Evolutionary conservation across 768 basidiomycete species (phyloP).

Genomic region (Trametes cubensis): DNA sequence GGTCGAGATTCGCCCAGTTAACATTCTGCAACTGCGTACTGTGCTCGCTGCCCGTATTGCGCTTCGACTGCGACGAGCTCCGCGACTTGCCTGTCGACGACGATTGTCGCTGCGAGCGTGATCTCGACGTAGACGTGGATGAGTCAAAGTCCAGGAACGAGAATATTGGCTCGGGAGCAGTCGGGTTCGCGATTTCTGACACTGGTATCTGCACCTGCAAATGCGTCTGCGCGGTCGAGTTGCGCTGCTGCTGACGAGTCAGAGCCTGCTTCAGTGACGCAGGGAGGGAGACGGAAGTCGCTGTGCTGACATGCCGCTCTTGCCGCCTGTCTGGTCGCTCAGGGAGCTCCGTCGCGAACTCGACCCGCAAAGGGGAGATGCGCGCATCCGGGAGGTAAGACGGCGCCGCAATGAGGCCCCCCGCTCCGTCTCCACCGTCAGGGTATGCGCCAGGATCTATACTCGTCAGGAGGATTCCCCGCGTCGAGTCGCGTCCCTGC

Average conservation of each 20-base stretch:
- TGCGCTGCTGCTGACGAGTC: constrained; percentile 6
- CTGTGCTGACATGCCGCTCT: constrained; percentile 26
- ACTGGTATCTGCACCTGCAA: not conserved
- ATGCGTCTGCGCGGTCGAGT: not conserved
- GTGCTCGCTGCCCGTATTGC: constrained; percentile 22
- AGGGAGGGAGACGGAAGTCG: constrained; percentile 27
- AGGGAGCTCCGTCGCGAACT: constrained; percentile 29
- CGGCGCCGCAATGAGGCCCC: not conserved
- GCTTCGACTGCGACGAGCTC: constrained; percentile 27
- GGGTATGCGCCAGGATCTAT: constrained; percentile 15
- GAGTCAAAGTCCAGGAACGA: constrained; percentile 36
- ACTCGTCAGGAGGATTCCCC: constrained; percentile 30
- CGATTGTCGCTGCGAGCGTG: constrained; percentile 28
- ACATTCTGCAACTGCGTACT: constrained; percentile 14
- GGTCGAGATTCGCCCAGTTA: constrained; percentile 23
- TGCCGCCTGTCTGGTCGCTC: constrained; percentile 18
- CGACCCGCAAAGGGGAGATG: constrained; percentile 32
- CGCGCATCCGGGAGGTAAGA: constrained; percentile 19
- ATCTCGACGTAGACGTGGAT: constrained; percentile 28
- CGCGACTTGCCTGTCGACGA: constrained; percentile 26
- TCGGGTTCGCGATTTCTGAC: constrained; percentile 8
- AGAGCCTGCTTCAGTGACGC: constrained; percentile 31
- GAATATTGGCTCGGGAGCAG: constrained; percentile 17
- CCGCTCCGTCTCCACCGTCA: constrained; percentile 12
- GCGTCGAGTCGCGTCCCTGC: constrained; percentile 29